Percentiles rank a stretch among this genome's conserved stretches.
These are phyloP conservation scores for Barnettozyma californica DNA, from an alignment of 805 yeast species.

Conservation along the genomic window DNA sequence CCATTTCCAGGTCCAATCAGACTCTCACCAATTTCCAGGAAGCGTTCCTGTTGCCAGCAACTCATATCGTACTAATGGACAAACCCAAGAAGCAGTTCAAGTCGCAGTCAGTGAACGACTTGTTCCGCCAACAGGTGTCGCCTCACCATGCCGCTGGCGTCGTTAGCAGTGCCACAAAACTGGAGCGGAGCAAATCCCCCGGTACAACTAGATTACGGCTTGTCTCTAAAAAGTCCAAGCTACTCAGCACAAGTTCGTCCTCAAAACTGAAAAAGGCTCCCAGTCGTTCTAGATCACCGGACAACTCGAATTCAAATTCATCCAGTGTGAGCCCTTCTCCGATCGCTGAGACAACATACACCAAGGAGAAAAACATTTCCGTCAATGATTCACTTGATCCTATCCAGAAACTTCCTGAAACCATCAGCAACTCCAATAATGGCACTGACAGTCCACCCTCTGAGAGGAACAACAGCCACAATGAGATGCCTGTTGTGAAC, in stretches of 20 bases:
- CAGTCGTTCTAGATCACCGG: background rate
- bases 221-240: constrained; percentile 14
- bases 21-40: background rate
- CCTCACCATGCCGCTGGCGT: background rate
- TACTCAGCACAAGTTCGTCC: constrained; percentile 5
- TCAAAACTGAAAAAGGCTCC: constrained; percentile 2
- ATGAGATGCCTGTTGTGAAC: constrained; percentile 2
- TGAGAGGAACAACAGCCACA: constrained; percentile 4
- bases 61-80: background rate
- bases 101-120: constrained; percentile 25
- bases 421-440: constrained; percentile 3
- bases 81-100: constrained; percentile 26
- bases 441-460: constrained; percentile 2
- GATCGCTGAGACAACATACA: background rate
- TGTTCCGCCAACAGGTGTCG: constrained; percentile 22
- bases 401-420: constrained; percentile 7
- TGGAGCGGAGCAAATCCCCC: constrained; percentile 13
- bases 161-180: background rate
- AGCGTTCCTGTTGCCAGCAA: background rate
- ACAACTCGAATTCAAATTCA: background rate
- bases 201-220: constrained; percentile 20
- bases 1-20: background rate
- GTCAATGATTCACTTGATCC: constrained; percentile 2
- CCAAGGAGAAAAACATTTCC: background rate
- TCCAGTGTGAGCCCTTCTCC: constrained; percentile 1